Evolutionary conservation across 805 yeast species (phyloP), one percentile per base, ranked within the genome.

Genomic region (Yarrowia sp.): DNA sequence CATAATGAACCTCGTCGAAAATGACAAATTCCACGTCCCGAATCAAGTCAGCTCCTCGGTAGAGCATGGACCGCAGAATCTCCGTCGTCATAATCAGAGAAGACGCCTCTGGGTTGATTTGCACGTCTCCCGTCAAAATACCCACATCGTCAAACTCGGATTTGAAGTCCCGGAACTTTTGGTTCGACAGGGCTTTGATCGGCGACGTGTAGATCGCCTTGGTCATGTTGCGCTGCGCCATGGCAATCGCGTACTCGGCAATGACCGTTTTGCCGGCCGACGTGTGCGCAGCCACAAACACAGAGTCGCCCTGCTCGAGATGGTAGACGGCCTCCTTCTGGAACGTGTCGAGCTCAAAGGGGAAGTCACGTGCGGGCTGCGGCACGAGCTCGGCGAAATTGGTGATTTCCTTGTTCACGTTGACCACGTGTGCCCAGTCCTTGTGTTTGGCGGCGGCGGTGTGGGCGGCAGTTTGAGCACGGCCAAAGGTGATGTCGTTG

Each of bases 231-330:
- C 97, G 83, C 70, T 88, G 86, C 1, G 98, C 96, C 97, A 94
- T 89, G 3, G 98, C 97, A 77, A 94, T 95, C 3, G 98, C 98
- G 76, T 94, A 94, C 77, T 94, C 99, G 0, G 99, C 99, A 35
- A 95, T 97, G 3, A 94, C 99, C 0, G 99, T 94, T 76, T 94
- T 94, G 79, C 99, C 99, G 0, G 99, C 99, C 3, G 98, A 94
- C 0, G 99, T 94, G 78, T 94, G 99, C 0, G 99, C 99, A 3
- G 98, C 98, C 2, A 95, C 97, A 79, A 95, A 95, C 3, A 95
- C 99, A 8, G 98, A 94, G 75, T 95, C 99, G 46, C 98, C 98
- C 78, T 92, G 97, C 75, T 95, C 99, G 70, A 95, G 82, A 78
- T 93, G 98, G 75, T 90, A 95, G 0, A 95, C 90, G 0, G 99